Percentiles rank a stretch among this genome's conserved stretches.
phyloP scores from a whole-genome alignment of 768 basidiomycete species.

The Multifurca ochricompacta region DNA sequence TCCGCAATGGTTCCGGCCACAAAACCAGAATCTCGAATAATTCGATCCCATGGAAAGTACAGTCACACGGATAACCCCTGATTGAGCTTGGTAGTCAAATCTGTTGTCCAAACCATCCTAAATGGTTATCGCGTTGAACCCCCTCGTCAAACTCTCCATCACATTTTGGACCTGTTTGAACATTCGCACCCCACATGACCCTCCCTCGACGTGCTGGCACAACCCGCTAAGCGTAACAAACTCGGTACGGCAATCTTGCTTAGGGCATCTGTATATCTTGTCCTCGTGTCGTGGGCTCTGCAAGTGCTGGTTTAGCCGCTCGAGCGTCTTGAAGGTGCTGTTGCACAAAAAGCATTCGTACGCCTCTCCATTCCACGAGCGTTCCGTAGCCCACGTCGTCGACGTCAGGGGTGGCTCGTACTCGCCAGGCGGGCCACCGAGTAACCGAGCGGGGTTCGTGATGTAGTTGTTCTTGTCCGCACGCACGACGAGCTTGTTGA shows the following conservation, averaged over 20 bases:
- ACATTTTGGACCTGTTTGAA: conserved; percentile 6
- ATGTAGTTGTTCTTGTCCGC: conserved; percentile 3
- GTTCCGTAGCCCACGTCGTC: conserved; percentile 28
- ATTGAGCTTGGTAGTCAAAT: too few species aligned
- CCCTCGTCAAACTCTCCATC: conserved; percentile 8
- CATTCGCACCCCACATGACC: neutral
- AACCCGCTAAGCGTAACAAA: neutral
- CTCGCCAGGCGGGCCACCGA: neutral
- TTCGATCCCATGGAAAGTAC: too few species aligned
- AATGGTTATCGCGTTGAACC: neutral
- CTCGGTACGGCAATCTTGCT: neutral
- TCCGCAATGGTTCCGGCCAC: too few species aligned
- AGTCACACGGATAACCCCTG: too few species aligned
- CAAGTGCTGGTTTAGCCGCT: conserved; percentile 52
- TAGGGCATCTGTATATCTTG: conserved; percentile 11
- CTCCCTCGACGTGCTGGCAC: conserved; percentile 4
- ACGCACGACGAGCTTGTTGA: conserved; percentile 6
- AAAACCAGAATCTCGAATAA: too few species aligned
- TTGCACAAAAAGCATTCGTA: conserved; percentile 65
- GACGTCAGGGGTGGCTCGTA: neutral
- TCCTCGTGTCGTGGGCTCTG: conserved; percentile 38
- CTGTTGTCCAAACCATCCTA: too few species aligned
- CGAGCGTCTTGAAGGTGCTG: conserved; percentile 32
- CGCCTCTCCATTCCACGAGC: conserved; percentile 33
- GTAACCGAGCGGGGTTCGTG: neutral